Base-by-base conservation (phyloP, 306 rosid genomes). In the Cucumis melo region DNA sequence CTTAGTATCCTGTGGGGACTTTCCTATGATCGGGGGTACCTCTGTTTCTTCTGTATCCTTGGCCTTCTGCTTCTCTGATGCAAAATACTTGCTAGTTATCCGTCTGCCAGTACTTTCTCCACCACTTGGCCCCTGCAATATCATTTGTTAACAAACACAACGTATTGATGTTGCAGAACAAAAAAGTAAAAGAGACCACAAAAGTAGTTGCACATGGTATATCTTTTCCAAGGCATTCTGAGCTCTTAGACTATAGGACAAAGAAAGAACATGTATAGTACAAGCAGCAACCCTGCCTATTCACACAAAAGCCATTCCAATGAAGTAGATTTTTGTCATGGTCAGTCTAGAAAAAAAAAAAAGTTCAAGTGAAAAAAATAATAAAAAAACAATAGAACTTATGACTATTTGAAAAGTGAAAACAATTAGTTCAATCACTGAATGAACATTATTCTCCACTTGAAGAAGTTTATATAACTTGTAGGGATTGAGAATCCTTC, bases 51-150 rank as follows among this genome's bases (percentile, higher is more conserved):
- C 79, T 74, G 88, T 90, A 55, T 82, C 94, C 61, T 87, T 79
- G 4, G 73, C 80, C 83, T 88, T 82, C 70, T 81, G 84, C 78
- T 88, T 88, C 74, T 86, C 88, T 6, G 81, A 63, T 23, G 84
- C 55, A 83, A 90, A 87, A 83, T 90, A 87, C 75, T 90, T 89
- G 84, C 98, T 90, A 78, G 97, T 91, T 81, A 86, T 87, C 93
- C 88, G 87, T 80, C 97, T 85, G 65, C 85, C 90, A 8, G 91
- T 84, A 80, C 78, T 85, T 74, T 83, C 90, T 78, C 89, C 87
- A 76, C 85, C 88, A 70, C 74, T 89, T 46, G 57, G 74, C 24
- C 55, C 88, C 99, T 88, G 78, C 75, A 70, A 39, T 74, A 10
- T 42, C 73, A 79, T 23, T 51, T 29, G 77, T 56, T 42, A 61